Percentiles rank a stretch among this genome's conserved stretches.
Evolutionary conservation across 1,284 basidiomycete species (phyloP).

Genomic region (Apiotrichum laibachii): DNA sequence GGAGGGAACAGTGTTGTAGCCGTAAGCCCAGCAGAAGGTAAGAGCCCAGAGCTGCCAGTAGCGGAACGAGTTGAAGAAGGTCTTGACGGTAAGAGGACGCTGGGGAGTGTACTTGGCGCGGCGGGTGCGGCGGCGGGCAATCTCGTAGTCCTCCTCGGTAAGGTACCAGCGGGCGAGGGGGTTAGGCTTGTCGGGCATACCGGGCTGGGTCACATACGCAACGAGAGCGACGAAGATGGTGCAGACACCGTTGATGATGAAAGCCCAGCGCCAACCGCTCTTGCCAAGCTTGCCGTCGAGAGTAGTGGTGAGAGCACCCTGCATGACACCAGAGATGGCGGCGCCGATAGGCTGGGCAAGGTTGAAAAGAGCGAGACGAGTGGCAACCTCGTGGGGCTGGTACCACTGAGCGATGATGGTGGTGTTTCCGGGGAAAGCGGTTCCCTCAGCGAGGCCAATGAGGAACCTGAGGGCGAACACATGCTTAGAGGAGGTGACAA

Average conservation of each 20-base stretch:
- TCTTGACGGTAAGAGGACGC: conserved; percentile 18
- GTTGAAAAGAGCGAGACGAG: conserved; percentile 27
- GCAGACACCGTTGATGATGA: conserved; percentile 27
- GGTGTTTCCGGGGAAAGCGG: conserved; percentile 16
- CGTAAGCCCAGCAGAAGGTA: conserved; percentile 19
- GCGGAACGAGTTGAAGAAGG: conserved; percentile 16
- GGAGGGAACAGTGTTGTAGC: conserved; percentile 17
- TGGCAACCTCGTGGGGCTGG: conserved; percentile 27
- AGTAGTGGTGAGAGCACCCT: conserved; percentile 26
- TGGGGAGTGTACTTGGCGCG: conserved; percentile 21
- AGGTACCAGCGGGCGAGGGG: conserved; percentile 26
- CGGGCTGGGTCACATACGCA: conserved; percentile 49
- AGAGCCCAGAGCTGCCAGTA: conserved; percentile 21
- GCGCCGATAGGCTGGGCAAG: conserved; percentile 22
- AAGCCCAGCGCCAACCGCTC: conserved; percentile 51
- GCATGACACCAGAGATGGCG: conserved; percentile 27
- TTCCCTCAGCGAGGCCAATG: conserved; percentile 28
- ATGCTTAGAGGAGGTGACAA: conserved; percentile 10
- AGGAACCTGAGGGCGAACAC: conserved; percentile 24
- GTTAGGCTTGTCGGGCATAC: conserved; percentile 35
- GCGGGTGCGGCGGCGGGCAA: conserved; percentile 18
- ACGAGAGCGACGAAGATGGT: conserved; percentile 16
- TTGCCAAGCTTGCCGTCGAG: conserved; percentile 14
- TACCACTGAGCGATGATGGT: conserved; percentile 22
- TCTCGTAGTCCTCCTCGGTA: conserved; percentile 19